Percentiles rank a stretch among this genome's conserved stretches.
These are phyloP conservation scores for Prototheca cutis DNA, from an alignment of 163 green algal species.

Conservation along the genomic window DNA sequence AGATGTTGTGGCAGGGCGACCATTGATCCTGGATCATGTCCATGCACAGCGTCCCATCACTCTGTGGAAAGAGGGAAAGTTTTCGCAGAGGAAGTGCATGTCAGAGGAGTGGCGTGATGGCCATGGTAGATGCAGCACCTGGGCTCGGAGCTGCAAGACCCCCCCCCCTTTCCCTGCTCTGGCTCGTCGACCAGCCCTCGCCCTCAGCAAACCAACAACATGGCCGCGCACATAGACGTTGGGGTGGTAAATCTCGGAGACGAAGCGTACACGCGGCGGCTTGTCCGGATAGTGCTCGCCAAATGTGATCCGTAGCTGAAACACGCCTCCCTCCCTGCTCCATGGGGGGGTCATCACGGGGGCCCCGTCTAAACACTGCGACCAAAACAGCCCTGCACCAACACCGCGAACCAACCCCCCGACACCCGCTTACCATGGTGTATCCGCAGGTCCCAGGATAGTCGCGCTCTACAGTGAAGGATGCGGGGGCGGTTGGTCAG, in stretches of 20 bases:
- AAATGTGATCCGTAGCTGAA: constrained; percentile 54
- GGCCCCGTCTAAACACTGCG: too few relatives aligned
- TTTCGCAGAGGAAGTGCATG: too few relatives aligned
- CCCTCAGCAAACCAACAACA: too few relatives aligned
- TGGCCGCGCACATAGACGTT: constrained; percentile 50
- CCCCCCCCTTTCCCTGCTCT: too few relatives aligned
- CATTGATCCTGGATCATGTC: constrained; percentile 73
- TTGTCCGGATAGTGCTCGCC: constrained; percentile 63
- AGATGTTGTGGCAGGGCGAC: constrained; percentile 26
- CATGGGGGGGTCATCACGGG: too few relatives aligned
- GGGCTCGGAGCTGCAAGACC: too few relatives aligned
- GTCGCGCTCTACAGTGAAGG: constrained; percentile 79
- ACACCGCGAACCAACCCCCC: not conserved
- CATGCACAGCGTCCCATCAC: constrained; percentile 67
- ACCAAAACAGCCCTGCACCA: not conserved
- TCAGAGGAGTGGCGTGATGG: too few relatives aligned
- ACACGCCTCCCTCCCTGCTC: constrained; percentile 37
- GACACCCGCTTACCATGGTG: constrained; percentile 76
- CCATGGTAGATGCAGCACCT: too few relatives aligned
- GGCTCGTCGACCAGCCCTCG: too few relatives aligned
- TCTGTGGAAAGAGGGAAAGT: constrained; percentile 1
- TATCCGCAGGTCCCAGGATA: constrained; percentile 91
- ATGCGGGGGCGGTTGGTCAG: too few relatives aligned
- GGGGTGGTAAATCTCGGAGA: constrained; percentile 60
- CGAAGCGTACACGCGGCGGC: constrained; percentile 59